These are phyloP conservation scores for Gaillardinia entomophila DNA, from an alignment of 805 yeast genomes.

Conservation along the genomic window DNA sequence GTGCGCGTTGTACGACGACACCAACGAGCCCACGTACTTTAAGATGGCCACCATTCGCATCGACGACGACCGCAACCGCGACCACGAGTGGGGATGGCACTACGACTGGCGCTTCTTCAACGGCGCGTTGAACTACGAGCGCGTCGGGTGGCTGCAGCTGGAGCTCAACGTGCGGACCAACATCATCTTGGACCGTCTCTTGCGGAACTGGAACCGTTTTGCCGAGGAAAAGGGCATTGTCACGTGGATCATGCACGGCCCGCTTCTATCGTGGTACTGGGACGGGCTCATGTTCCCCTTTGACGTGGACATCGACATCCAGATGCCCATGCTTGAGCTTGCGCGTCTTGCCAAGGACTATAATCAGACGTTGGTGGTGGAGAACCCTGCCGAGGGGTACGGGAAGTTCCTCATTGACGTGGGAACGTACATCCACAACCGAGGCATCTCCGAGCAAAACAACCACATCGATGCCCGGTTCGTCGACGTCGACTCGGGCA, in stretches of 20 bases:
- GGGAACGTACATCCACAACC: conserved; percentile 12
- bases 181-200: conserved; percentile 10
- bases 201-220: conserved; percentile 10
- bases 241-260: conserved; percentile 13
- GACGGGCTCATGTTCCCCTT: conserved; percentile 11
- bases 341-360: conserved; percentile 3
- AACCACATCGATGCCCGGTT: conserved; percentile 12
- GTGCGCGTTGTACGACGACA: conserved; percentile 3
- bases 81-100: conserved; percentile 12
- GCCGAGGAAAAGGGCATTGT: conserved; percentile 9
- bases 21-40: conserved; percentile 10
- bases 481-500: conserved; percentile 10
- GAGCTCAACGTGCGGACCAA: conserved; percentile 10
- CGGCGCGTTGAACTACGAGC: conserved; percentile 7
- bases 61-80: conserved; percentile 4
- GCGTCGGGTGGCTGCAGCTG: conserved; percentile 5
- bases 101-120: conserved; percentile 13
- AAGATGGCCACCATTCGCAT: conserved; percentile 8
- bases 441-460: conserved; percentile 7
- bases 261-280: conserved; percentile 12
- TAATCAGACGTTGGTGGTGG: conserved; percentile 12
- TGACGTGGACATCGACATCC: conserved; percentile 10
- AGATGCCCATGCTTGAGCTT: conserved; percentile 10
- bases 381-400: conserved; percentile 12
- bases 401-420: conserved; percentile 13